phyloP scores from a whole-genome alignment of 257 asterid species.

The Solanum sejunctum region DNA sequence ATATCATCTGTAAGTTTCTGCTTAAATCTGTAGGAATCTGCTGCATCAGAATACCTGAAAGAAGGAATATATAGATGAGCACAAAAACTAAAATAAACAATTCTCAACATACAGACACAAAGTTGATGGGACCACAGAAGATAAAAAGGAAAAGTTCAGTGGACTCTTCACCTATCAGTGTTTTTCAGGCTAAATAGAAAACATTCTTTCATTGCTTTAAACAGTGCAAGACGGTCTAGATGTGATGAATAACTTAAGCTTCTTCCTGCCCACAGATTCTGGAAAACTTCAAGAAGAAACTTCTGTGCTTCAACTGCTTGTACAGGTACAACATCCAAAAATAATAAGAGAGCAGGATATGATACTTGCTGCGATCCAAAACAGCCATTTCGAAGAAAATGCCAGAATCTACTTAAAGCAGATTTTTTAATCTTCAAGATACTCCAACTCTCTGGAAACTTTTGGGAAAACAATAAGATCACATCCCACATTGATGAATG shows the following conservation, averaged over 20 bases:
- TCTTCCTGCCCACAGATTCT: conserved; percentile 86
- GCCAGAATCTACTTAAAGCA: conserved; percentile 52
- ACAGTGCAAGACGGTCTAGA: conserved; percentile 59
- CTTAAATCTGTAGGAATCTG: conserved; percentile 33
- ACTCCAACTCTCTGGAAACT: conserved; percentile 74
- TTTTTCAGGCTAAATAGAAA: conserved; percentile 64
- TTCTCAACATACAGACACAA: not conserved
- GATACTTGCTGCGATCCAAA: conserved; percentile 96
- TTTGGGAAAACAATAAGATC: conserved; percentile 45
- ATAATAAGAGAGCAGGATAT: conserved; percentile 67
- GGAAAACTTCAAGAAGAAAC: conserved; percentile 68
- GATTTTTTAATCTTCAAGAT: conserved; percentile 63
- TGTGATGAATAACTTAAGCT: conserved; percentile 34
- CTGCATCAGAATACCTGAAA: conserved; percentile 54
- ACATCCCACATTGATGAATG: conserved; percentile 94
- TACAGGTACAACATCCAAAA: conserved; percentile 70
- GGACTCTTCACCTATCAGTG: conserved; percentile 55
- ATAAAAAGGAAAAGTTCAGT: not conserved
- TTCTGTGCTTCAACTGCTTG: conserved; percentile 47
- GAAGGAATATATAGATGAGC: conserved; percentile 8
- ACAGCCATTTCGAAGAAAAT: conserved; percentile 85
- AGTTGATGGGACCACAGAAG: not conserved
- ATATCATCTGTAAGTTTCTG: conserved; percentile 45
- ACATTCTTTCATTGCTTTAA: conserved; percentile 66
- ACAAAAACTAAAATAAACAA: not conserved